These are phyloP conservation scores for Gossypium gossypioides DNA, from an alignment of 441 rosid genomes.

Conservation along the genomic window DNA sequence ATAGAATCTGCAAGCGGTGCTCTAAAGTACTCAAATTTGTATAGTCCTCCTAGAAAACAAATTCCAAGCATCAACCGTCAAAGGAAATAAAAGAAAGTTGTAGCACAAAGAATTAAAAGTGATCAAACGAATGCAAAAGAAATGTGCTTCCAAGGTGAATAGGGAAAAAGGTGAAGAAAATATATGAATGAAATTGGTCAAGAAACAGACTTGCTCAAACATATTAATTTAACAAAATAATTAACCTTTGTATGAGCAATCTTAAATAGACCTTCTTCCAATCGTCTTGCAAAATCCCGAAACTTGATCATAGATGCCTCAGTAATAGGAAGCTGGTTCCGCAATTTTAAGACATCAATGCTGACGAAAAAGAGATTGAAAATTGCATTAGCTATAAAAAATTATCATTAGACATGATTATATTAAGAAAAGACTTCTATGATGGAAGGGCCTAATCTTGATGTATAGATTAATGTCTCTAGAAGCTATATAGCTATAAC, in stretches of 20 bases:
- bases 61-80: conserved; percentile 11
- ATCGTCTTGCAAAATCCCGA: conserved; percentile 68
- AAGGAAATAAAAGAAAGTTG: not conserved
- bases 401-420: not conserved
- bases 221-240: conserved; percentile 1
- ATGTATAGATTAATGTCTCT: not conserved
- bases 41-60: conserved; percentile 67
- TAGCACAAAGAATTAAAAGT: not conserved
- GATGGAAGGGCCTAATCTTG: not conserved
- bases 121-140: not conserved
- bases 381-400: conserved; percentile 1
- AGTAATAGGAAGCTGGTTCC: conserved; percentile 37
- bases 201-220: not conserved
- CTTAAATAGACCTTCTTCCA: conserved; percentile 86
- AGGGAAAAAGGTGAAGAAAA: not conserved
- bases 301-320: conserved; percentile 47
- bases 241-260: conserved; percentile 65
- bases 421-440: not conserved
- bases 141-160: not conserved
- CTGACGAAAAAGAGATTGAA: conserved; percentile 32
- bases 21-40: conserved; percentile 65
- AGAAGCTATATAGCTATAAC: not conserved
- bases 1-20: conserved; percentile 45
- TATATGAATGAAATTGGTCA: not conserved
- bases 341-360: conserved; percentile 41